A percentile compares a stretch with the other conserved stretches of the same genome.
These are phyloP conservation scores for Ascoidea rubescens DNA, from an alignment of 805 yeast species.

Conservation along the genomic window DNA sequence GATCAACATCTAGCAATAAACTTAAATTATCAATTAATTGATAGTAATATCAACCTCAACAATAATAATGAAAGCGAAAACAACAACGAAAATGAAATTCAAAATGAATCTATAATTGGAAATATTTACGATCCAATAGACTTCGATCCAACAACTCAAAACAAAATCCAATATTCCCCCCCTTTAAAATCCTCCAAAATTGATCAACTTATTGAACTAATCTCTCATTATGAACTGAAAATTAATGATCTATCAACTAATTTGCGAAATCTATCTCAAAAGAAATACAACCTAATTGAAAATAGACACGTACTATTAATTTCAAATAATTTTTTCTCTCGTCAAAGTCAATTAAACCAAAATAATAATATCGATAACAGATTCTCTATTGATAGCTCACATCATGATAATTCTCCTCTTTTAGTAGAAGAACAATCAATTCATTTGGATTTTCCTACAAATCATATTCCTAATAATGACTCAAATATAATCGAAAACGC, in stretches of 20 bases:
- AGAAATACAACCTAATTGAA: slow-evolving; percentile 57
- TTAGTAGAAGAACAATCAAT: slow-evolving; percentile 21
- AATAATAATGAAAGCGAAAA: too few species aligned
- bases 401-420: slow-evolving; percentile 24
- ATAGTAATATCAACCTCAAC: too few species aligned
- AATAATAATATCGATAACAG: slow-evolving; percentile 14
- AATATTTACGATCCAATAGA: slow-evolving; percentile 4
- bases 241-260: slow-evolving; percentile 60
- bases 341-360: slow-evolving; percentile 13
- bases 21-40: slow-evolving; percentile 1
- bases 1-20: slow-evolving; percentile 28
- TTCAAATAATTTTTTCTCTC: slow-evolving; percentile 33
- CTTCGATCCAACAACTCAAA: slow-evolving; percentile 10
- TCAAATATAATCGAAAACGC: neutral
- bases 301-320: slow-evolving; percentile 46
- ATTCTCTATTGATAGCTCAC: slow-evolving; percentile 17
- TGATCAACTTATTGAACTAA: slow-evolving; percentile 54
- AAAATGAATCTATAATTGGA: neutral
- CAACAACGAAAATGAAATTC: too few species aligned
- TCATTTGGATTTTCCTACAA: slow-evolving; percentile 20
- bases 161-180: neutral
- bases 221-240: slow-evolving; percentile 59
- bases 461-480: neutral
- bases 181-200: slow-evolving; percentile 35
- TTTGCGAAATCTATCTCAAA: slow-evolving; percentile 44